These are phyloP conservation scores for Sphaerostilbella broomeana DNA, from an alignment of 2,329 filamentous ascomycete species.

Conservation along the genomic window DNA sequence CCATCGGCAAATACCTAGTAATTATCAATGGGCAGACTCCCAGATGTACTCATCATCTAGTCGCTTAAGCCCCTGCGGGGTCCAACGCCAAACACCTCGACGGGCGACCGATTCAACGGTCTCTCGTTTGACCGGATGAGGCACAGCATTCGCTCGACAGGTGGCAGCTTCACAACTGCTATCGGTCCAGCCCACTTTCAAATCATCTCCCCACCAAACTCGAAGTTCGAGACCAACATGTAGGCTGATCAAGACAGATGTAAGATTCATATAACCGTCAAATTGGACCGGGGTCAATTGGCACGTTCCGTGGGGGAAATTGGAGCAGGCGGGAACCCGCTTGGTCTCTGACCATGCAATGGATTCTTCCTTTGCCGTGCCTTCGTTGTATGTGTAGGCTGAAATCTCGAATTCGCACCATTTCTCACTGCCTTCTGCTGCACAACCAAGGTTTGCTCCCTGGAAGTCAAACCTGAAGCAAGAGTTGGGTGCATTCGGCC, in stretches of 20 bases:
- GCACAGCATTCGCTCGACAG: constrained; percentile 26
- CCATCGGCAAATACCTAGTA: constrained; percentile 12
- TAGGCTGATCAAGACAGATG: constrained; percentile 32
- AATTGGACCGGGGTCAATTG: constrained; percentile 30
- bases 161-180: constrained; percentile 33
- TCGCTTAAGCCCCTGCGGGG: constrained; percentile 25
- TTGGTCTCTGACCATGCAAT: constrained; percentile 36
- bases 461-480: constrained; percentile 37
- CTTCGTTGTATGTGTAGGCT: constrained; percentile 33
- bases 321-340: constrained; percentile 32
- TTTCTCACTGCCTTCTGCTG: constrained; percentile 28
- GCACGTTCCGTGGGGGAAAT: constrained; percentile 28
- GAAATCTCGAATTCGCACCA: constrained; percentile 38
- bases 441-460: constrained; percentile 34
- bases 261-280: constrained; percentile 33
- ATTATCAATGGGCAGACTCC: constrained; percentile 25
- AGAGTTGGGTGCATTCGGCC: constrained; percentile 29
- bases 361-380: constrained; percentile 28
- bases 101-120: constrained; percentile 25
- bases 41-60: constrained; percentile 27
- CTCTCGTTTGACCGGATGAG: constrained; percentile 27
- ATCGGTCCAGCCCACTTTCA: constrained; percentile 35
- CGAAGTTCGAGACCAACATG: constrained; percentile 32
- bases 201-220: constrained; percentile 37
- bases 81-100: constrained; percentile 31